Evolutionary conservation across 352 stramenopile species (phyloP), one percentile per base, ranked within the genome.

Genomic region (Thraustochytrium striatum): DNA sequence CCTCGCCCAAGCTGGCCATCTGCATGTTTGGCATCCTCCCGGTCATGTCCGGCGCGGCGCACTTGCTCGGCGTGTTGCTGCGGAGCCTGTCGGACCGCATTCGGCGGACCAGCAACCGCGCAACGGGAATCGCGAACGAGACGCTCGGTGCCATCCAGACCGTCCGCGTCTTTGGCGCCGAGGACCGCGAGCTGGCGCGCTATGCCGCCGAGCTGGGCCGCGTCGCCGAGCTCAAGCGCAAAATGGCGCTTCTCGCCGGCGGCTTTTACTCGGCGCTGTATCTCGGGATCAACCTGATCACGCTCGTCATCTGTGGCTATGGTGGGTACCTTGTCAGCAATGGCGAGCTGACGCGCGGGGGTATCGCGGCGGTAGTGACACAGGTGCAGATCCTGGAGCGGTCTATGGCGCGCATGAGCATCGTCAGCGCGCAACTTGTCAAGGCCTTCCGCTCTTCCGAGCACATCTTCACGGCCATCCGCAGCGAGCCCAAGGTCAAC

Each of bases 11-110:
- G 59, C 58, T 93, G 3, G 82, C 88, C 2, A 61, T 92, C 9
- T 84, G 90, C 16, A 72, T 93, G 62, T 61, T 91, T 0, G 87
- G 84, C 0, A 85, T 91, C 36, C 87, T 87, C 28, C 88, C 88
- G 21, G 85, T 90, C 43, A 87, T 92, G 16, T 87, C 87, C 0
- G 72, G 73, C 32, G 47, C 62, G 0, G 82, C 72, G 28, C 73
- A 82, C 35, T 32, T 81, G 61, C 79, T 86, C 59, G 30, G 82
- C 62, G 59, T 81, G 32, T 69, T 83, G 28, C 81, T 85, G 5
- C 41, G 65, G 2, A 43, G 53, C 1, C 68, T 84, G 1, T 75
- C 82, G 68, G 33, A 86, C 69, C 50, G 73, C 70, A 61, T 73
- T 70, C 62, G 82, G 3, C 72, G 84, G 16, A 83, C 85, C 36